Conservation (phyloP, 306 rosid genomes). For the Potentilla sterilis region DNA sequence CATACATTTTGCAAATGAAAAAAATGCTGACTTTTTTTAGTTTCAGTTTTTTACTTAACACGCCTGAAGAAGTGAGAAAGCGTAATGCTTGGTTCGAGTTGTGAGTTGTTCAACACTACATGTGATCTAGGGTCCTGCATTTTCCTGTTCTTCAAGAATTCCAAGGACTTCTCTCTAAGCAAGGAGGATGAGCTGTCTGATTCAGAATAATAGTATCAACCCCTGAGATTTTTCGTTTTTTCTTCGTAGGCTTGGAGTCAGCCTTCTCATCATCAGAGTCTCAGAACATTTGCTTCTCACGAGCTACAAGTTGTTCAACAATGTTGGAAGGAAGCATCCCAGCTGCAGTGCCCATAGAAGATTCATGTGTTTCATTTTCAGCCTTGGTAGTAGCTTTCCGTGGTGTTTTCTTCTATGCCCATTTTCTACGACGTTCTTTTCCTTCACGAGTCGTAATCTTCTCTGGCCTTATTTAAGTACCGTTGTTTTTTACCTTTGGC, state of each 20-base stretch:
- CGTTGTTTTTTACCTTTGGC: no score
- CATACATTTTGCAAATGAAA: not conserved
- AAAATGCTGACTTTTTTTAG: not conserved
- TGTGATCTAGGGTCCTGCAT: conserved; percentile 67
- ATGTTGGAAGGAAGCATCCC: conserved; percentile 79
- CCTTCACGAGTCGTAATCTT: conserved; percentile 60
- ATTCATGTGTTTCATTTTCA: conserved; percentile 32
- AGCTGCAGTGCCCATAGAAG: conserved; percentile 28
- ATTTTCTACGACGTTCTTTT: conserved; percentile 67
- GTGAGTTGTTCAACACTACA: conserved; percentile 73
- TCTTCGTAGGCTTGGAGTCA: conserved; percentile 49
- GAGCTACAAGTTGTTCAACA: conserved; percentile 71
- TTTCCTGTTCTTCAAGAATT: conserved; percentile 75
- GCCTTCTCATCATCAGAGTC: conserved; percentile 59
- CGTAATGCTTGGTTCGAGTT: conserved; percentile 80
- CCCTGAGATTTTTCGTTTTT: conserved; percentile 51
- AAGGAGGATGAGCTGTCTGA: conserved; percentile 55
- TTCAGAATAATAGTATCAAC: conserved; percentile 52
- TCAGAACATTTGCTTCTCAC: conserved; percentile 69
- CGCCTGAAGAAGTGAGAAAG: conserved; percentile 59
- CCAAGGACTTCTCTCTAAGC: conserved; percentile 63
- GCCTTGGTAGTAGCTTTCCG: conserved; percentile 42
- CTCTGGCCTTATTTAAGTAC: no score
- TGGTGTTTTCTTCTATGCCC: conserved; percentile 71
- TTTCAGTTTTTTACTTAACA: conserved; percentile 42